A percentile compares a stretch with the other conserved stretches of the same genome.
Conservation (phyloP, 2,329 filamentous ascomycete species). For the Pestalotiopsis sp. region DNA sequence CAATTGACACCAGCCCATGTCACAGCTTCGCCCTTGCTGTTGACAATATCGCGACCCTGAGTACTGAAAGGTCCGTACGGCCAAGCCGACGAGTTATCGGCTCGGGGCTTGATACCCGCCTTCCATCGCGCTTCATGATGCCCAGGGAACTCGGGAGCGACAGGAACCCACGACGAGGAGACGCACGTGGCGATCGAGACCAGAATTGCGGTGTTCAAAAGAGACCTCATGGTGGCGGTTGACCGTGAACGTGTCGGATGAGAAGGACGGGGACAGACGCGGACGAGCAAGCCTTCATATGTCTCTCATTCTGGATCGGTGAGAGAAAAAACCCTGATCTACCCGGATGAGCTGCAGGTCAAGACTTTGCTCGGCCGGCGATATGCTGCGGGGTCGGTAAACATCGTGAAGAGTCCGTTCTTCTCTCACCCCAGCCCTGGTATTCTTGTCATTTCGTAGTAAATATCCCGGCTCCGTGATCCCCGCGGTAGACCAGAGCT, state of each 20-base stretch:
- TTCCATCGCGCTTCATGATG: neutral
- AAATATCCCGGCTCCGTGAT: slow-evolving; percentile 7
- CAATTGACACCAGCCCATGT: slow-evolving; percentile 40
- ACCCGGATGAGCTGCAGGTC: neutral
- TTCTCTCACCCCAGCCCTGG: neutral
- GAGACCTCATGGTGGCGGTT: slow-evolving; percentile 3
- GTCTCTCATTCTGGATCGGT: neutral
- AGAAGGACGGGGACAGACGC: neutral
- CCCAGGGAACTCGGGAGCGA: neutral
- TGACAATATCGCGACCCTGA: slow-evolving; percentile 38
- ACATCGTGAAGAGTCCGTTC: slow-evolving; percentile 5
- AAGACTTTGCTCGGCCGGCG: neutral
- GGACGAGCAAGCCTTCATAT: neutral
- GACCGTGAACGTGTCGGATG: neutral
- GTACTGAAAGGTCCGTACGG: slow-evolving; percentile 43
- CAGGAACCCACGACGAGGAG: neutral
- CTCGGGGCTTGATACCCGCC: neutral
- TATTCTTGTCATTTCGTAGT: neutral
- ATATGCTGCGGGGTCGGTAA: neutral
- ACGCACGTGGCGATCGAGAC: slow-evolving; percentile 1
- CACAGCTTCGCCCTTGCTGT: slow-evolving; percentile 36
- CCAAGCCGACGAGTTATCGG: slow-evolving; percentile 23
- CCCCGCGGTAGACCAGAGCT: neutral
- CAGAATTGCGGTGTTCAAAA: neutral
- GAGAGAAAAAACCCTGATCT: neutral